Conservation (phyloP, 306 rosid genomes). For the Lathyrus oleraceus region DNA sequence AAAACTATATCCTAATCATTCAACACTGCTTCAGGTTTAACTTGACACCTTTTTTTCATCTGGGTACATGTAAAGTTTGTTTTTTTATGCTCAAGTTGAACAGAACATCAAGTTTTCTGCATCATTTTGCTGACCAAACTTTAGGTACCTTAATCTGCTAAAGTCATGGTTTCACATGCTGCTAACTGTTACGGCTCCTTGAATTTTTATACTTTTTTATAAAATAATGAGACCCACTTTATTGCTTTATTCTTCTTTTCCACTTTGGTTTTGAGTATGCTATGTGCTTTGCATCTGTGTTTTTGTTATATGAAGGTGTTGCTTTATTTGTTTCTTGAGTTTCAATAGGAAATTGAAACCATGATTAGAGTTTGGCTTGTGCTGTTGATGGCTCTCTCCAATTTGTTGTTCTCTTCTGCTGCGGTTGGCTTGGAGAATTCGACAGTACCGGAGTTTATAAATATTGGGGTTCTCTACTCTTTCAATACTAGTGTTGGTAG, state of each 20-base stretch:
- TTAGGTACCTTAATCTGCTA: neutral
- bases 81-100: neutral
- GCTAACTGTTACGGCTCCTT: neutral
- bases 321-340: conserved; percentile 34
- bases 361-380: conserved; percentile 56
- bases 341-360: conserved; percentile 29
- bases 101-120: neutral
- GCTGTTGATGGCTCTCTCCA: conserved; percentile 47
- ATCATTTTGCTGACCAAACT: neutral
- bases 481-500: conserved; percentile 58
- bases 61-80: conserved; percentile 8
- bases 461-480: conserved; percentile 73
- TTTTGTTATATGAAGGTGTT: conserved; percentile 14
- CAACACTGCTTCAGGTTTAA: neutral
- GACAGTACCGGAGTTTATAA: conserved; percentile 56
- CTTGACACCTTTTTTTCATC: neutral
- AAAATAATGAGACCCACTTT: conserved; percentile 10
- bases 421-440: conserved; percentile 51
- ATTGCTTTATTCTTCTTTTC: conserved; percentile 31
- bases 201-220: conserved; percentile 19
- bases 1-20: neutral
- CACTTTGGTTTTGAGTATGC: conserved; percentile 15
- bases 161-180: conserved; percentile 12
- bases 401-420: conserved; percentile 53
- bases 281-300: conserved; percentile 29